Evolutionary conservation across 192 early-diverging fungal species (phyloP).

Genomic region (Backusella psychrophila): DNA sequence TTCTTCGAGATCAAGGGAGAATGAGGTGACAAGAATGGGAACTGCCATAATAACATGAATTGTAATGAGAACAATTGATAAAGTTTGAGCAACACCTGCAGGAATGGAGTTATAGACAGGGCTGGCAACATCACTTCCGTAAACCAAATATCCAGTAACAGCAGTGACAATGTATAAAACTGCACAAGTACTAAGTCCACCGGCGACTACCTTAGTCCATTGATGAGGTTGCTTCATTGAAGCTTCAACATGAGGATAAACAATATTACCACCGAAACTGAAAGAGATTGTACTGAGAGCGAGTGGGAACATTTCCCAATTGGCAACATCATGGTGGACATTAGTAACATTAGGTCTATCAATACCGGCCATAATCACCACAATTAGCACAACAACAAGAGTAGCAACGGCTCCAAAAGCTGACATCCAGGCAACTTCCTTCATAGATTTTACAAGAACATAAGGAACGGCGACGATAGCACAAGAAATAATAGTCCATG

Average conservation of each 20-base stretch:
- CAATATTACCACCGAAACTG: slow-evolving; percentile 71
- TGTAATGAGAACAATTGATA: slow-evolving; percentile 72
- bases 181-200: slow-evolving; percentile 64
- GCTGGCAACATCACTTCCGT: slow-evolving; percentile 60
- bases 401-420: slow-evolving; percentile 75
- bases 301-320: slow-evolving; percentile 64
- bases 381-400: slow-evolving; percentile 70
- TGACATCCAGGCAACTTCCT: slow-evolving; percentile 76
- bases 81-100: slow-evolving; percentile 53
- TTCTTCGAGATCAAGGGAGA: slow-evolving; percentile 73
- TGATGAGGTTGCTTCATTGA: slow-evolving; percentile 68
- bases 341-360: slow-evolving; percentile 35
- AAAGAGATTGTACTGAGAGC: slow-evolving; percentile 80
- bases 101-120: slow-evolving; percentile 77
- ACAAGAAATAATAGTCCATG: slow-evolving; percentile 67
- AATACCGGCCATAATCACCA: slow-evolving; percentile 56
- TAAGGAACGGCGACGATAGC: slow-evolving; percentile 67
- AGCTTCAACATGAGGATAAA: slow-evolving; percentile 68
- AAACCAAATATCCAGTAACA: slow-evolving; percentile 69
- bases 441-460: slow-evolving; percentile 70
- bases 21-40: slow-evolving; percentile 73
- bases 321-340: slow-evolving; percentile 47
- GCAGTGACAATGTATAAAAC: slow-evolving; percentile 69
- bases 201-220: slow-evolving; percentile 68
- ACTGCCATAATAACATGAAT: slow-evolving; percentile 78